Conservation (phyloP, 371 early-diverging fungal species). For the Mucor lusitanicus region DNA sequence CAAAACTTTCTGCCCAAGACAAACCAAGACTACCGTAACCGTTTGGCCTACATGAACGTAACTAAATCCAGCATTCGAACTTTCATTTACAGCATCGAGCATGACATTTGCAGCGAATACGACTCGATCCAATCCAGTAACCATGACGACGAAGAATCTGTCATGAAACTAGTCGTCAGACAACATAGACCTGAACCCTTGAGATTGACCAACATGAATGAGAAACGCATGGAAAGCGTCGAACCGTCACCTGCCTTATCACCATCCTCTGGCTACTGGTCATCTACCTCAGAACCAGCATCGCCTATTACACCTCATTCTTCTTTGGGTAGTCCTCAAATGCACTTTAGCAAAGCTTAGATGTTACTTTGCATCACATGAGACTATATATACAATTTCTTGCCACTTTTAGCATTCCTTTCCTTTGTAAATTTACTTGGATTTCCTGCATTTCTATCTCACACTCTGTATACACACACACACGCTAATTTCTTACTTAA, state of each 20-base stretch:
- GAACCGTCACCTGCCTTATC: conserved; percentile 9
- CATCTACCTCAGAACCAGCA: conserved; percentile 33
- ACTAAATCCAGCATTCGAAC: conserved; percentile 22
- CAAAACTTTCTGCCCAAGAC: conserved; percentile 33
- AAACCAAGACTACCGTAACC: conserved; percentile 20
- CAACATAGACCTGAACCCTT: conserved; percentile 15
- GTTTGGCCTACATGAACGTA: conserved; percentile 45
- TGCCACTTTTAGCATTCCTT: neutral
- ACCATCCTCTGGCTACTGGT: conserved; percentile 23
- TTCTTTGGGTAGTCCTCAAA: conserved; percentile 3
- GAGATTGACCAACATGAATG: conserved; percentile 1
- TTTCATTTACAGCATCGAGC: conserved; percentile 31
- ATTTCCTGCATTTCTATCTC: conserved; percentile 9
- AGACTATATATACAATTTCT: neutral
- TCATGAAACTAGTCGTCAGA: neutral
- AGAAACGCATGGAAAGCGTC: neutral
- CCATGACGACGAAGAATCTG: conserved; percentile 1
- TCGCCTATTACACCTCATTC: conserved; percentile 36
- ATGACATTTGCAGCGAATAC: conserved; percentile 20
- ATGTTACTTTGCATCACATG: neutral
- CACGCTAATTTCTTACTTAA: neutral
- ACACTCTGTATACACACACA: neutral
- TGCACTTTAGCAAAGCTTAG: conserved; percentile 12
- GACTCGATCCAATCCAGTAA: neutral
- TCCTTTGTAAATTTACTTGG: conserved; percentile 3